phyloP scores from a whole-genome alignment of 805 yeast species.

The Metschnikowia baotianmanensis region DNA sequence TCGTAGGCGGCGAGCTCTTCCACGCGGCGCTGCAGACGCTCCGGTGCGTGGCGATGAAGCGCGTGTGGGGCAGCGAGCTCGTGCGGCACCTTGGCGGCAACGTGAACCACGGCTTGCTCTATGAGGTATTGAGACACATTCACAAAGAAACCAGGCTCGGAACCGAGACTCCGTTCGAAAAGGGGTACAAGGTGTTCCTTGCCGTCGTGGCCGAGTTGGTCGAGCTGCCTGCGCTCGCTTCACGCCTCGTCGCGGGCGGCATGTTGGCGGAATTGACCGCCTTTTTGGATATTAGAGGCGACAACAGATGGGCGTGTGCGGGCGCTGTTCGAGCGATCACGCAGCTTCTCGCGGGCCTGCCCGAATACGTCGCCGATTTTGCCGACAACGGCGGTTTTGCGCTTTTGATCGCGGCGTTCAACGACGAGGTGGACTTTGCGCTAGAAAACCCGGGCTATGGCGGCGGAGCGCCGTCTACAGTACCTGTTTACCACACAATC shows the following conservation, averaged over 20 bases:
- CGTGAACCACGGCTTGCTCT: conserved; percentile 79
- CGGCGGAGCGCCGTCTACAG: conserved; percentile 54
- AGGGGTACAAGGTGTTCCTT: conserved; percentile 55
- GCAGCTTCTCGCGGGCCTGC: conserved; percentile 39
- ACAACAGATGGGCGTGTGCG: conserved; percentile 54
- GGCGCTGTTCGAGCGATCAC: conserved; percentile 63
- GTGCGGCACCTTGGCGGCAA: conserved; percentile 79
- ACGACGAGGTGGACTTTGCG: conserved; percentile 64
- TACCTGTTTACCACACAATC: conserved; percentile 50
- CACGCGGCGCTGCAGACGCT: conserved; percentile 63
- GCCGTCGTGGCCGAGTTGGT: conserved; percentile 61
- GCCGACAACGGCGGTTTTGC: conserved; percentile 65
- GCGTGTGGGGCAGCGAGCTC: conserved; percentile 72
- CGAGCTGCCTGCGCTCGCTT: conserved; percentile 52
- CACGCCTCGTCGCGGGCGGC: conserved; percentile 72
- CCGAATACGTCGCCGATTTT: conserved; percentile 59
- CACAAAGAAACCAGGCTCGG: conserved; percentile 47
- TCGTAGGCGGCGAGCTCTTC: conserved; percentile 51
- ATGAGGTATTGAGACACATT: conserved; percentile 68
- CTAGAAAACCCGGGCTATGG: conserved; percentile 55
- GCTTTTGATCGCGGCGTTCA: conserved; percentile 55
- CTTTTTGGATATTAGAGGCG: conserved; percentile 52
- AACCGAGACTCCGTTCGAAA: conserved; percentile 27
- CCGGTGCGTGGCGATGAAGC: conserved; percentile 64
- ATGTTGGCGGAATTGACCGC: conserved; percentile 62